Evolutionary conservation across 2,329 filamentous ascomycete genomes (phyloP).

Genomic region (Thielaviopsis ethacetica): DNA sequence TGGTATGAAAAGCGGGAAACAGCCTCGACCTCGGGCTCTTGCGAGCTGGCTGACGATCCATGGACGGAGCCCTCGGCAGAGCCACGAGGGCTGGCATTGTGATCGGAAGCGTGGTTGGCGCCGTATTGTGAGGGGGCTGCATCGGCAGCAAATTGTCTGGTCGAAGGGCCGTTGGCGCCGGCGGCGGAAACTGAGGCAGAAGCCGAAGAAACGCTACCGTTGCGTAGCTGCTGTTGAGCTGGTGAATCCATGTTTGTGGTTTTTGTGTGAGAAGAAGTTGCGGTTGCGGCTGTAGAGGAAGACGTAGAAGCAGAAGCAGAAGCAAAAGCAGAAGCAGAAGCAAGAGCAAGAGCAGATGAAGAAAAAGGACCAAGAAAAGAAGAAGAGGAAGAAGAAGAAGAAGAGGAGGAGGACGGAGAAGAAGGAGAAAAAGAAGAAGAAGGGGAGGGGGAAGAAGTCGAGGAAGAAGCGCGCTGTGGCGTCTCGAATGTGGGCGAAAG

Average conservation of each 20-base stretch:
- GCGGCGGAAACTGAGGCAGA: not conserved
- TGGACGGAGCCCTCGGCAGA: slow-evolving; percentile 22
- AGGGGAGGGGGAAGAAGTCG: not conserved
- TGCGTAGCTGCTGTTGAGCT: not conserved
- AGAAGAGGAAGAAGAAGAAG: not conserved
- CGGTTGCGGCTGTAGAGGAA: not conserved
- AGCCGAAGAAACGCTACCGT: not conserved
- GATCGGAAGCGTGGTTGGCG: slow-evolving; percentile 37
- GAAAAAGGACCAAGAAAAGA: not conserved
- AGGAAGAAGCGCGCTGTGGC: not conserved
- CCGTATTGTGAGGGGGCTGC: slow-evolving; percentile 14
- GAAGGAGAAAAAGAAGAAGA: not conserved
- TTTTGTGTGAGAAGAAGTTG: not conserved
- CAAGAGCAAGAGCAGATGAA: not conserved
- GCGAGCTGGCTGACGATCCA: slow-evolving; percentile 32
- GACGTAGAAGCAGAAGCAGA: not conserved
- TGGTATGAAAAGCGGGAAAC: slow-evolving; percentile 47
- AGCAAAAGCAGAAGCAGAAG: not conserved
- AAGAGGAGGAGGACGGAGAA: not conserved
- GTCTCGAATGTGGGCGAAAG: not conserved
- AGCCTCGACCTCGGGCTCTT: slow-evolving; percentile 29
- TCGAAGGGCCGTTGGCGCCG: not conserved
- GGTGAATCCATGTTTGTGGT: not conserved
- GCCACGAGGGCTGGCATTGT: slow-evolving; percentile 37
- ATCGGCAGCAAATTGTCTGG: not conserved